phyloP scores from a whole-genome alignment of 805 yeast species.

The Pichia thaimueangensis region DNA sequence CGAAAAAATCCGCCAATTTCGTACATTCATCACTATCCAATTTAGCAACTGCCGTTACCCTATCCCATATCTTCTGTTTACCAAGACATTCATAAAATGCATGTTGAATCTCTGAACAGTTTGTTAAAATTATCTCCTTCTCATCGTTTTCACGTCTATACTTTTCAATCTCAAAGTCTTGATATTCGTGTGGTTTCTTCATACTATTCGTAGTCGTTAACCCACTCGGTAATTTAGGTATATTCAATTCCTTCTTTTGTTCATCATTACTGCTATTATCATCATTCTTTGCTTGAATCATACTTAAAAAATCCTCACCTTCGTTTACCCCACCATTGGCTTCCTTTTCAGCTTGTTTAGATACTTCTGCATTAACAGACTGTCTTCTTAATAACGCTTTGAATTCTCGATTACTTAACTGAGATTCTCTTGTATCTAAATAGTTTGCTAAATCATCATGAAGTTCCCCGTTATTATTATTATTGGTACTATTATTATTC shows the following conservation, averaged over 20 bases:
- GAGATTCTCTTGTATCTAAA: slow-evolving; percentile 22
- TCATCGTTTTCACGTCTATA: slow-evolving; percentile 26
- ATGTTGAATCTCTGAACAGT: slow-evolving; percentile 31
- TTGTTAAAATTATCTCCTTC: slow-evolving; percentile 26
- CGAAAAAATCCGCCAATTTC: slow-evolving; percentile 24
- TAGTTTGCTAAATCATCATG: slow-evolving; percentile 24
- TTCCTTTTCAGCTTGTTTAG: slow-evolving; percentile 2
- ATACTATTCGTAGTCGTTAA: slow-evolving; percentile 5
- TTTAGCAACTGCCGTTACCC: slow-evolving; percentile 14
- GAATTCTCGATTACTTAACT: slow-evolving; percentile 28
- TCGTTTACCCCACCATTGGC: slow-evolving; percentile 1
- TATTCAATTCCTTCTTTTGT: neutral
- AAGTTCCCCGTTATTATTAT: slow-evolving; percentile 8
- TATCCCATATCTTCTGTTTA: slow-evolving; percentile 15
- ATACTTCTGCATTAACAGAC: slow-evolving; percentile 8
- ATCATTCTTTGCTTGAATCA: slow-evolving; percentile 2
- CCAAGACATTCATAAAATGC: slow-evolving; percentile 24
- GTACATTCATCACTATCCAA: slow-evolving; percentile 23
- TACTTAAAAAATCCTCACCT: slow-evolving; percentile 1
- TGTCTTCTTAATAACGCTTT: slow-evolving; percentile 19
- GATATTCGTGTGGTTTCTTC: slow-evolving; percentile 7
- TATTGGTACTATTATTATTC: neutral
- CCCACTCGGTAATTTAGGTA: slow-evolving; percentile 7
- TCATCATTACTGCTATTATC: neutral
- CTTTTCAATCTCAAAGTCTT: slow-evolving; percentile 19